Evolutionary conservation across 164 flowering plant genomes (phyloP), one percentile per base, ranked within the genome.

Genomic region (Brasenia schreberi): DNA sequence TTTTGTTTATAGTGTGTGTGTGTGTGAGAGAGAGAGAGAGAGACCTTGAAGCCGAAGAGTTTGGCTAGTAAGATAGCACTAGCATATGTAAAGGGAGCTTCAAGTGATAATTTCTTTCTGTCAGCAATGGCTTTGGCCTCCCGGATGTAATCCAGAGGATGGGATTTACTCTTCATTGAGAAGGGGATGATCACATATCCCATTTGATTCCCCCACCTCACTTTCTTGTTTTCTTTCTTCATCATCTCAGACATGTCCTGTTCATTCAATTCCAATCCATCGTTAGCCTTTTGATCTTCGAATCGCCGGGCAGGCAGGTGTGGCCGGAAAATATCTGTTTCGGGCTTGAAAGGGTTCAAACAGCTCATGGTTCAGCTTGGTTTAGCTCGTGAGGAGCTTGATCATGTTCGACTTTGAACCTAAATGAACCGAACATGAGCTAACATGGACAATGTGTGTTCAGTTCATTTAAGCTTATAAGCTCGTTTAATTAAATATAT

Each of bases 221-320:
- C 77, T 14, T 79, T 67, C 0, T 75, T 59, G 14, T 58, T 62
- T 5, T 67, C 72, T 43, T 87, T 23, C 49, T 78, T 81, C 91
- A 89, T 86, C 85, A 87, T 79, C 67, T 84, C 85, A 18, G 80
- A 83, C 62, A 84, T 73, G 33, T 74, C 83, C 89, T 87, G 71
- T 59, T 23, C 18, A 60, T 23, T 12, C 53, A 45, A 7, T 7
- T 45, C 7, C 6, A 45, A 45, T 4, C 53, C 53, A 23, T 45
- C 53, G 53, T 12, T 12, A 45, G 2, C 27, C 27, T 23, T 23
- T 23, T 2, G 2, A 23, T 23, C 27, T 0, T 23, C 27, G 27
- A 23, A 23, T 23, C 27, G 27, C 27, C 27, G 27, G 27, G 27
- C 1, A 23, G 2, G 27, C 27, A 23, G 0, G 27, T 23, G 27